These are phyloP conservation scores for Aeschynomene evenia DNA, from an alignment of 306 rosid species.

Conservation along the genomic window DNA sequence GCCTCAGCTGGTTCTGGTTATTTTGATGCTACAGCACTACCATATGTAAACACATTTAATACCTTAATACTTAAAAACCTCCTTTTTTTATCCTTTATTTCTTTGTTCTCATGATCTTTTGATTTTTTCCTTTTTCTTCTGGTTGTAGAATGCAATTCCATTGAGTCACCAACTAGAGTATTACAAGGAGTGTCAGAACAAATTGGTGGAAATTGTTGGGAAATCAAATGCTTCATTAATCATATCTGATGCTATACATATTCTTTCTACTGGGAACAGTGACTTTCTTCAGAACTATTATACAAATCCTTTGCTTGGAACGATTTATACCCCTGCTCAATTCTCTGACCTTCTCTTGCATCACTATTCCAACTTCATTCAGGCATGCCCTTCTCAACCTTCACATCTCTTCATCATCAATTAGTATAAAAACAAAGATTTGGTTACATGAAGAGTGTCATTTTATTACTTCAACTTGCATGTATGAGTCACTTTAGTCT, in stretches of 20 bases:
- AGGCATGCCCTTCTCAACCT: conserved; percentile 38
- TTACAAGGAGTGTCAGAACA: conserved; percentile 58
- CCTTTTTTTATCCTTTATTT: not conserved
- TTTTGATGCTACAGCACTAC: conserved; percentile 46
- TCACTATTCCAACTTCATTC: conserved; percentile 45
- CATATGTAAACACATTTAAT: conserved; percentile 43
- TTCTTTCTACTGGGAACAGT: conserved; percentile 53
- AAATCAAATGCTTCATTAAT: conserved; percentile 47
- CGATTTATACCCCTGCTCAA: conserved; percentile 42
- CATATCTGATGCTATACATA: conserved; percentile 53
- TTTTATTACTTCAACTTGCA: no score
- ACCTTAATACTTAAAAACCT: not conserved
- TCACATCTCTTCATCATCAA: no score
- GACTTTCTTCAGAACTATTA: conserved; percentile 78
- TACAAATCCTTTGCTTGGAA: conserved; percentile 53
- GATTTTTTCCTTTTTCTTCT: not conserved
- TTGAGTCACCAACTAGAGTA: conserved; percentile 53
- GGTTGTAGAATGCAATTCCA: conserved; percentile 51
- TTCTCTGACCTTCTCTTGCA: conserved; percentile 56
- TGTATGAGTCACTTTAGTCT: no score
- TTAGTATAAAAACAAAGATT: no score
- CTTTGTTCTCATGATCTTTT: not conserved
- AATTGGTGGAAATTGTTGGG: conserved; percentile 47
- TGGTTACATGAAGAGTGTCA: no score
- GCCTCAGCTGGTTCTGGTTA: conserved; percentile 76